Evolutionary conservation across 139 green algal species (phyloP), one percentile per base, ranked within the genome.

Genomic region (Limnomonas spitsbergensis): DNA sequence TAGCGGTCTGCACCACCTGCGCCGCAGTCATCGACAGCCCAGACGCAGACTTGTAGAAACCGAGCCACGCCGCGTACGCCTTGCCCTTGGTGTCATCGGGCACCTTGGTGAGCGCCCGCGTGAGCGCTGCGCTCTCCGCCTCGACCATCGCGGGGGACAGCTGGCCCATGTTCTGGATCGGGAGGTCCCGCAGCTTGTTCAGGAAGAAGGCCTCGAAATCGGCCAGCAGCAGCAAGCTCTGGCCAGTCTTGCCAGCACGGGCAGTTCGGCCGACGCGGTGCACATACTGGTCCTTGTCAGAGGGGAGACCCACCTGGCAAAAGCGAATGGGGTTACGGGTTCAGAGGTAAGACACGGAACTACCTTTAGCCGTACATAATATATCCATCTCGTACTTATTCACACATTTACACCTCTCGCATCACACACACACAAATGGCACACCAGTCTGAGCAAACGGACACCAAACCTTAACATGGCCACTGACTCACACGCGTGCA

Each of bases 231-330:
- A 96, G 98, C 72, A 97, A 86, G 4, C 91, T 89, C 32, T 88
- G 89, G 75, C 93, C 95, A n/a, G 86, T 90, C 78, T 96, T 96
- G 56, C 96, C 96, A 1, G 95, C 95, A 4, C 96, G 87, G 0
- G 94, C 96, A 6, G 96, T 99, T 69, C 96, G 87, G 2, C 95
- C 94, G 40, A 98, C 97, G 37, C 96, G 86, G 82, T 99, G 96
- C 52, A 98, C 93, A 78, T 99, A 99, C 89, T 99, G 93, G 80
- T 97, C 95, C 31, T 75, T 77, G 77, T 83, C 78, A 6, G 81
- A 67, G 0, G 82, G 78, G 1, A 84, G 40, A n/a, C 85, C 79
- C 9, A 95, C 87, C 91, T 98, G 94, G 37, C 53, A 38, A 38
- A n/a, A n/a, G n/a, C n/a, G n/a, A n/a, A n/a, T 34, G 3, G 24